Base-by-base conservation (phyloP, 2,329 filamentous ascomycete species). In the Erysiphe pulchra region DNA sequence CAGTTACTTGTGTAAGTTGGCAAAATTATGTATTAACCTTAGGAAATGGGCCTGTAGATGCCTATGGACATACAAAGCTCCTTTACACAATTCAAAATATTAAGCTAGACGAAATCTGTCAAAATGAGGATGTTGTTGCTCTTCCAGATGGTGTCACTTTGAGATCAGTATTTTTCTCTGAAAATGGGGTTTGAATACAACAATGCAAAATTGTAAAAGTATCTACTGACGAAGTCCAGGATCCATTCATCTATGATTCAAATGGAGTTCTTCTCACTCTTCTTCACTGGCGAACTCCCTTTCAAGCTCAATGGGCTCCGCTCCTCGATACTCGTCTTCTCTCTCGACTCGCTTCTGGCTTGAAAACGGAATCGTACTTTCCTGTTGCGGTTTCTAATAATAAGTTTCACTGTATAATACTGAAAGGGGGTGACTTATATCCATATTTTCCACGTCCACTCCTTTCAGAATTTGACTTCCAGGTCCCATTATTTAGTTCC, bases 331-430 rank as follows among this genome's bases (percentile, higher is more conserved):
- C 92, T 0, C 83, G 71, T 48, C 73, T 80, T 34, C 68, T 98
- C 11, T 70, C 82, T 1, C 84, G 90, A 49, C 71, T 94, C 3
- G 80, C 82, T 0, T 77, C 75, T 2, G 90, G 90, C 24, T 77
- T 78, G 47, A 94, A 93, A 61, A 72, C 80, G 51, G 90, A 98
- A 62, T 73, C 69, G 0, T 98, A 98, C 65, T 98, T 86, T 72
- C 90, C 90, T 1, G 83, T 98, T 31, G 90, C 90, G 0, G 86
- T 95, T 1, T 84, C 87, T 2, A 76, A 86, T 54, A 71, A 80
- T 56, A 87, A 80, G 56, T 98, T 98, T 62, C 87, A 95, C 67
- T 98, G 92, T 64, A 94, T 98, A 62, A 95, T 98, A 55, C 76
- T 98, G 57, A 98, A 98, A 63, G 90, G 90, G 50, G 81, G 80